phyloP scores from a whole-genome alignment of 306 rosid species.

The Datisca glomerata region DNA sequence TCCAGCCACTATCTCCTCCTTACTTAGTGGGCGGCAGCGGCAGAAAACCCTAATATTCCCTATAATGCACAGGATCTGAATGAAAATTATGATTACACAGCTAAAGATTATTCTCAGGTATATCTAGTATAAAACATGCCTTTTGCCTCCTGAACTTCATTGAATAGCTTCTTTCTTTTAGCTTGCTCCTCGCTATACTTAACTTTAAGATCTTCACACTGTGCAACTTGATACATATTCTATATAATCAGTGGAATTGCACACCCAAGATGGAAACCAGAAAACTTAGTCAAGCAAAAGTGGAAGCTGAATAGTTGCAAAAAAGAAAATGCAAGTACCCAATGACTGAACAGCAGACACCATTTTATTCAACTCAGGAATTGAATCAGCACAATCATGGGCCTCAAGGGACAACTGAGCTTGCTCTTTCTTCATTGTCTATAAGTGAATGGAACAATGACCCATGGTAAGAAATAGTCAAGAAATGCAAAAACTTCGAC shows the following conservation, averaged over 20 bases:
- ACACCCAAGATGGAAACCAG: not conserved
- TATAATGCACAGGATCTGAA: no score
- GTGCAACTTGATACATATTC: constrained; percentile 42
- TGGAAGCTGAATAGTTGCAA: constrained; percentile 3
- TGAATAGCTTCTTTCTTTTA: constrained; percentile 64
- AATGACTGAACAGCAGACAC: constrained; percentile 65
- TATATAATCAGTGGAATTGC: constrained; percentile 7
- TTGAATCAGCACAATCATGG: constrained; percentile 70
- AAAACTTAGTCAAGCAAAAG: not conserved
- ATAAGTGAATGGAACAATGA: no score
- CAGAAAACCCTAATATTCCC: constrained; percentile 88
- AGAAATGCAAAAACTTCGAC: no score
- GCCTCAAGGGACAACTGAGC: constrained; percentile 55
- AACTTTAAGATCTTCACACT: constrained; percentile 80
- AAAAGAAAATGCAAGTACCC: constrained; percentile 34
- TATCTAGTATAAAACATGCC: constrained; percentile 23
- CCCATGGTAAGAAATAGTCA: no score
- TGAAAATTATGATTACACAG: no score
- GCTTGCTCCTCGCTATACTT: constrained; percentile 72
- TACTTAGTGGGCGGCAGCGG: constrained; percentile 82
- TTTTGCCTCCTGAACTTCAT: constrained; percentile 89
- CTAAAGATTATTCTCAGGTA: not conserved
- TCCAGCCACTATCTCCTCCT: constrained; percentile 43
- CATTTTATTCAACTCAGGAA: constrained; percentile 77
- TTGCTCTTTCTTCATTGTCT: constrained; percentile 67